Base-by-base conservation (phyloP, 164 flowering plant genomes). In the Umbellularia californica region DNA sequence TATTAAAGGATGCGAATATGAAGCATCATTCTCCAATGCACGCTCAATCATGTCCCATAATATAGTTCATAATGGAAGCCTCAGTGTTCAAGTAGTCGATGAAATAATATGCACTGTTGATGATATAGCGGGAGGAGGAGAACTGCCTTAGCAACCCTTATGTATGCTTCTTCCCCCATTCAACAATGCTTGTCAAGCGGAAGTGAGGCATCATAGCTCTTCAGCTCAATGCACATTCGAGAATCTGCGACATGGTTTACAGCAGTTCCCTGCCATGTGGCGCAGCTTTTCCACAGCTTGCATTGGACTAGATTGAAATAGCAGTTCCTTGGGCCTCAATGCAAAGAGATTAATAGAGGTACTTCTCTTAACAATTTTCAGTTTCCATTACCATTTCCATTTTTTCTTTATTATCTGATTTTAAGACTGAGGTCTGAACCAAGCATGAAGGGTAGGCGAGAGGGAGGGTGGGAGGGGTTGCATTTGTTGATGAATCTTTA, bases 101-200 rank as follows among this genome's bases (percentile, higher is more conserved):
- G 97, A 90, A 72, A 82, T 89, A 69, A 87, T 96, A 69, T 83
- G 65, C 51, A 91, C 97, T 67, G 92, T 92, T 77, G 99, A 94
- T 81, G 99, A 96, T 76, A 96, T 94, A 74, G 99, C 99, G 0
- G 99, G 94, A 87, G 94, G 95, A 76, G 99, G 91, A 47, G 96
- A 97, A 97, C 95, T 69, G 99, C 99, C 81, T 80, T 96, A 78
- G 99, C 98, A 35, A 93, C 99, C 51, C 79, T 96, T 71, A 87
- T 96, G 90, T 87, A 84, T 88, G 95, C 99, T 27, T 87, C 98
- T 73, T 30, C 76, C n/a, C 97, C 97, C 63, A 82, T 96, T 74
- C 94, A 93, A 80, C 83, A 86, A 72, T 94, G 97, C 81, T 80
- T 96, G 55, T 87, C 86, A 76, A 86, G 89, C 83, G 97, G 99